phyloP scores from a whole-genome alignment of 2,329 filamentous ascomycete genomes.

The Alternaria sp. region DNA sequence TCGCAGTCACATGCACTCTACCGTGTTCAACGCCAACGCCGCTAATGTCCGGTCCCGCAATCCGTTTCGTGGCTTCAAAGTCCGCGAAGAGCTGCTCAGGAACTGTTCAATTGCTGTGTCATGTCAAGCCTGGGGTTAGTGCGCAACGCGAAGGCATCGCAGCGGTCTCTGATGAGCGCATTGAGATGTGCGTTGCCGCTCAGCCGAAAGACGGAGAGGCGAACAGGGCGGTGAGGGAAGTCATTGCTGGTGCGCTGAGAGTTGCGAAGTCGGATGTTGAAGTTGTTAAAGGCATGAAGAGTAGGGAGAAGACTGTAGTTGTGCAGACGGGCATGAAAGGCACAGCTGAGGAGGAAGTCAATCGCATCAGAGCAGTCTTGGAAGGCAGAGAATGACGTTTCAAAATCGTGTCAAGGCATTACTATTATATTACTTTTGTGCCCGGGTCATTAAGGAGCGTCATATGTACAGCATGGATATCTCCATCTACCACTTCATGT shows the following conservation, averaged over 20 bases:
- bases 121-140: slow-evolving; percentile 70
- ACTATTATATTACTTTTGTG: slow-evolving; percentile 29
- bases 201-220: slow-evolving; percentile 71
- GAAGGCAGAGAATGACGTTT: not conserved
- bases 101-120: slow-evolving; percentile 66
- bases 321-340: slow-evolving; percentile 17
- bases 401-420: not conserved
- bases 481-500: not conserved
- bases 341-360: slow-evolving; percentile 33
- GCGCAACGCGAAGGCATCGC: slow-evolving; percentile 67
- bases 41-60: slow-evolving; percentile 19
- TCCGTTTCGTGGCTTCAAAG: slow-evolving; percentile 38
- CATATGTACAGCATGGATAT: slow-evolving; percentile 14
- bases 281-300: slow-evolving; percentile 68
- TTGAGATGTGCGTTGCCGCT: slow-evolving; percentile 71
- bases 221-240: slow-evolving; percentile 68
- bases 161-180: slow-evolving; percentile 60
- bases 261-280: slow-evolving; percentile 69
- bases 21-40: not conserved
- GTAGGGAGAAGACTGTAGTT: slow-evolving; percentile 64
- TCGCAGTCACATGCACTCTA: not conserved
- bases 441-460: slow-evolving; percentile 15
- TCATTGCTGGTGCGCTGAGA: slow-evolving; percentile 67
- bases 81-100: slow-evolving; percentile 14
- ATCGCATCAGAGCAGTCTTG: slow-evolving; percentile 24